phyloP scores from a whole-genome alignment of 257 asterid species.

The Nicotiana attenuata region DNA sequence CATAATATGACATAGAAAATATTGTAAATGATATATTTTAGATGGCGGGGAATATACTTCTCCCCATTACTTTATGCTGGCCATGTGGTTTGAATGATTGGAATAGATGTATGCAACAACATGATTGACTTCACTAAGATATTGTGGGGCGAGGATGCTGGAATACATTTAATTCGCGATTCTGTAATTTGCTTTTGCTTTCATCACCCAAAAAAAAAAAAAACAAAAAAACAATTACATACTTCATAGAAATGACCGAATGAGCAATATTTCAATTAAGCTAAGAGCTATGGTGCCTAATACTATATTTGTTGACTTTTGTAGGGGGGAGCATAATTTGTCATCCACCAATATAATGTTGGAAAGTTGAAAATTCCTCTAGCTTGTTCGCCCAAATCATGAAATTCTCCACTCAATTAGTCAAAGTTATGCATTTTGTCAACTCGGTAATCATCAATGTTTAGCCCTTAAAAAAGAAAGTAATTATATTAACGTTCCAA shows the following conservation, averaged over 20 bases:
- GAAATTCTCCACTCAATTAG: constrained; percentile 7
- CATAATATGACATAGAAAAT: neutral
- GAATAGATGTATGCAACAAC: no score
- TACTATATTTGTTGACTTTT: neutral
- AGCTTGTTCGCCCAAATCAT: neutral
- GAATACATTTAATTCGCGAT: no score
- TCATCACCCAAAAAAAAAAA: no score
- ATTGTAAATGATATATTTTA: neutral
- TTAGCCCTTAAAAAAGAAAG: neutral
- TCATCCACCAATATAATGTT: neutral
- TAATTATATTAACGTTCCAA: neutral
- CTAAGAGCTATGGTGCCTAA: neutral
- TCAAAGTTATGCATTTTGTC: neutral
- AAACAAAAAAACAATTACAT: neutral
- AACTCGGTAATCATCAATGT: neutral
- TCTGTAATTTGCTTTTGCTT: no score
- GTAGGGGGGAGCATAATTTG: neutral
- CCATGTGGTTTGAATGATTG: no score
- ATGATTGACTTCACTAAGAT: no score
- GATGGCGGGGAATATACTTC: no score
- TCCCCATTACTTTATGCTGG: no score
- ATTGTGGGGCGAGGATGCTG: no score
- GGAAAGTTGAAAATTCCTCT: neutral
- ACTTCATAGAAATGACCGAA: neutral
- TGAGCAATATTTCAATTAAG: neutral